Conservation (phyloP, 2,329 filamentous ascomycete genomes). For the Hymenoscyphus linearis region DNA sequence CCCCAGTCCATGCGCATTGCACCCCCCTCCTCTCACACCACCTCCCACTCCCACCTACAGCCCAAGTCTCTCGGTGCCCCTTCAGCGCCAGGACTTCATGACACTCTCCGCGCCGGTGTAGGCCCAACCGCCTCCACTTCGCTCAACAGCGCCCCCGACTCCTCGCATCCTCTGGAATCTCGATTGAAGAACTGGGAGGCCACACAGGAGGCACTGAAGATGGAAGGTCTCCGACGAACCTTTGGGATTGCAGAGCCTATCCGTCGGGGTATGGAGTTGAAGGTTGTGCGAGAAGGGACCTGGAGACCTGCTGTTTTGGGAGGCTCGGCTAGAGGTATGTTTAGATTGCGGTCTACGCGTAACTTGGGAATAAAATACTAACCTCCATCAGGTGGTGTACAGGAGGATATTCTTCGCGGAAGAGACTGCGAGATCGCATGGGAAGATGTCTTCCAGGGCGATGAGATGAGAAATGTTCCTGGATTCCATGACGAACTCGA, state of each 20-base stretch:
- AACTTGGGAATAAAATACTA: neutral
- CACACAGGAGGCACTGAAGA: constrained; percentile 82
- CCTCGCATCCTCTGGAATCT: constrained; percentile 83
- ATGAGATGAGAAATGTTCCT: constrained; percentile 64
- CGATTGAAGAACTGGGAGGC: constrained; percentile 86
- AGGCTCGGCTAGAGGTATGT: constrained; percentile 24
- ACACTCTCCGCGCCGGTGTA: constrained; percentile 83
- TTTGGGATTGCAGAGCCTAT: constrained; percentile 93
- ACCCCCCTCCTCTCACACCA: constrained; percentile 62
- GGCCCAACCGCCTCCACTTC: constrained; percentile 53
- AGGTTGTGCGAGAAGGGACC: constrained; percentile 74
- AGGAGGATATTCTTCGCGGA: constrained; percentile 84
- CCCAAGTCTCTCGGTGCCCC: constrained; percentile 65
- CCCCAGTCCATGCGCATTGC: constrained; percentile 81
- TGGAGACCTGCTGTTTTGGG: constrained; percentile 72
- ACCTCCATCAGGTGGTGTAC: constrained; percentile 47
- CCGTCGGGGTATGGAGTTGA: constrained; percentile 88
- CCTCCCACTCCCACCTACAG: constrained; percentile 56
- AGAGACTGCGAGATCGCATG: constrained; percentile 73
- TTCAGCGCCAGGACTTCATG: constrained; percentile 88
- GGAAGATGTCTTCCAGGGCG: constrained; percentile 89
- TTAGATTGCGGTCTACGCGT: neutral
- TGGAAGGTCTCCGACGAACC: constrained; percentile 78
- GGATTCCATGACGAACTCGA: constrained; percentile 93
- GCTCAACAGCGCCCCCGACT: constrained; percentile 40